Conservation (phyloP, 2,329 filamentous ascomycete species). For the Arthroderma sp. region DNA sequence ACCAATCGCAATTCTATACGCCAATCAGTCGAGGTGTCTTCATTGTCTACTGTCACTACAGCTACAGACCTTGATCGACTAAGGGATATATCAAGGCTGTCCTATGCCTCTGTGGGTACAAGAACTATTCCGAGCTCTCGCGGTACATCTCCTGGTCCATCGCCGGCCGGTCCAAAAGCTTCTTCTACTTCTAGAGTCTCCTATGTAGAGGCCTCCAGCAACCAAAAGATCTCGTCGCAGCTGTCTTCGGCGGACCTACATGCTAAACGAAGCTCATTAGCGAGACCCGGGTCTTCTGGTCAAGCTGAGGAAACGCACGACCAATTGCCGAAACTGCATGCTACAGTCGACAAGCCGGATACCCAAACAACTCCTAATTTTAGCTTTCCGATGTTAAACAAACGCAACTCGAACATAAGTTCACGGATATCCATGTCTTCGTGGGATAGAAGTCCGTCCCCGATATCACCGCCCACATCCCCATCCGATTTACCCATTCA, state of each 20-base stretch:
- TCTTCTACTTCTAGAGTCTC: too few species aligned
- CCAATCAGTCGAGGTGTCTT: constrained; percentile 12
- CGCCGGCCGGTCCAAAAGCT: constrained; percentile 1
- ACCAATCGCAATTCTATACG: constrained; percentile 12
- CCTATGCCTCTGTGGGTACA: constrained; percentile 13
- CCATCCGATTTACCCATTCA: too few species aligned
- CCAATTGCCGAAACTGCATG: too few species aligned
- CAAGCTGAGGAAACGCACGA: too few species aligned
- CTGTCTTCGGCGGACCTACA: too few species aligned
- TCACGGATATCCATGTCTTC: too few species aligned
- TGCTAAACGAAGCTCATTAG: too few species aligned
- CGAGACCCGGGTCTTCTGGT: too few species aligned
- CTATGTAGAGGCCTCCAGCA: too few species aligned
- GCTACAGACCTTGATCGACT: constrained; percentile 13
- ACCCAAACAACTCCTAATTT: constrained; percentile 26
- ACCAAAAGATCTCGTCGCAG: too few species aligned
- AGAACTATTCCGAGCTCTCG: constrained; percentile 15
- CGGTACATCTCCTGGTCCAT: constrained; percentile 15
- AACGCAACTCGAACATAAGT: constrained; percentile 16
- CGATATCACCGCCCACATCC: too few species aligned
- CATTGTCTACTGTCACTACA: constrained; percentile 12
- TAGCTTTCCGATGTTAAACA: constrained; percentile 29
- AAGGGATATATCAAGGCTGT: constrained; percentile 12
- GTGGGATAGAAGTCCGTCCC: too few species aligned
- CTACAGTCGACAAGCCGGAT: constrained; percentile 14